Evolutionary conservation across 1,139 yeast genomes (phyloP).

Genomic region (Kodamaea suecica): DNA sequence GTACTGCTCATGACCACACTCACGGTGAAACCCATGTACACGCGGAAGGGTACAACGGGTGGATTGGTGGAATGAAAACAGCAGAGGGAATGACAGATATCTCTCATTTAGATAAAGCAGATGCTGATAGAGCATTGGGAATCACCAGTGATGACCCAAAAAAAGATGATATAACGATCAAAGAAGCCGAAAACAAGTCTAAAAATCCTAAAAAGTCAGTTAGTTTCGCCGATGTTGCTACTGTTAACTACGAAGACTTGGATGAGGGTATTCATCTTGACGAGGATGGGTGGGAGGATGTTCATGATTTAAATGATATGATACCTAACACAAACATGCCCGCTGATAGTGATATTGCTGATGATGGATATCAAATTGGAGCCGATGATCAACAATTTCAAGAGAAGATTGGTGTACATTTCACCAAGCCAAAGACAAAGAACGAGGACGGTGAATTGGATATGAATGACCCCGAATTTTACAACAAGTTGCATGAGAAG

Average conservation of each 20-base stretch:
- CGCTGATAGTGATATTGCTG: conserved; percentile 31
- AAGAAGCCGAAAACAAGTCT: not conserved
- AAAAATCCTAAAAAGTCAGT: conserved; percentile 28
- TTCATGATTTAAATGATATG: conserved; percentile 34
- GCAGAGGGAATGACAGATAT: conserved; percentile 32
- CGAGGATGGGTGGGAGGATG: conserved; percentile 45
- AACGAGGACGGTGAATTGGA: conserved; percentile 42
- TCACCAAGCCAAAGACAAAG: conserved; percentile 48
- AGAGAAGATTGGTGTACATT: conserved; percentile 49
- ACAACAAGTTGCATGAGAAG: conserved; percentile 74
- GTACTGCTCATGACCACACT: conserved; percentile 8
- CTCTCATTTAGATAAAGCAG: conserved; percentile 35
- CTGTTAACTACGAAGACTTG: conserved; percentile 38
- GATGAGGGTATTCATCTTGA: conserved; percentile 22
- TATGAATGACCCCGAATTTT: conserved; percentile 71
- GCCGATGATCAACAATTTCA: conserved; percentile 33
- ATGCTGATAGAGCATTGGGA: conserved; percentile 42
- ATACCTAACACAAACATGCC: conserved; percentile 18
- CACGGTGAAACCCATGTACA: conserved; percentile 34
- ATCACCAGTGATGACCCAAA: conserved; percentile 12
- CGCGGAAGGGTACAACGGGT: conserved; percentile 65
- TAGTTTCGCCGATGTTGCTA: conserved; percentile 40
- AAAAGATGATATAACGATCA: conserved; percentile 1
- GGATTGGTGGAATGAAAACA: conserved; percentile 66
- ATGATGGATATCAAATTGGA: conserved; percentile 43